Evolutionary conservation across 495 filamentous ascomycete species (phyloP).

Genomic region (Neurospora sp.): DNA sequence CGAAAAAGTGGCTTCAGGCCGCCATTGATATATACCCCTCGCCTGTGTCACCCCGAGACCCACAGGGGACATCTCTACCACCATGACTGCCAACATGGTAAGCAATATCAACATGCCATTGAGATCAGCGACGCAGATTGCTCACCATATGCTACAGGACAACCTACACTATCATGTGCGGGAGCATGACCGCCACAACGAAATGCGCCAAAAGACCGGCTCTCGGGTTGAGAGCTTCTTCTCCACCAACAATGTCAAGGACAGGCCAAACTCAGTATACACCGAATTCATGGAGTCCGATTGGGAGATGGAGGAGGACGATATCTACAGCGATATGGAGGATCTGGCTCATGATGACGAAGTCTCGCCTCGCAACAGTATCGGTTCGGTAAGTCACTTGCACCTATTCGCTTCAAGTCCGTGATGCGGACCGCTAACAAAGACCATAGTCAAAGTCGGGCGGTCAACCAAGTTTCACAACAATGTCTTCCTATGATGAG

Average conservation of each 20-base stretch:
- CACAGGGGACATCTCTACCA: constrained; percentile 1
- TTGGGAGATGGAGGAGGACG: constrained; percentile 49
- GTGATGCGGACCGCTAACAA: constrained; percentile 14
- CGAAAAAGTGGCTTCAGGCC: not conserved
- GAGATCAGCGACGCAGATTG: not conserved
- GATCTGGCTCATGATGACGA: constrained; percentile 45
- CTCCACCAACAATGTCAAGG: constrained; percentile 23
- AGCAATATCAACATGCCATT: not conserved
- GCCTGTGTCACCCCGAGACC: not conserved
- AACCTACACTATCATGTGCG: constrained; percentile 12
- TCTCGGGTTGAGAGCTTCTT: constrained; percentile 36
- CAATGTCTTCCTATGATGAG: constrained; percentile 67
- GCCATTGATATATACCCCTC: not conserved
- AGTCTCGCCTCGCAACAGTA: constrained; percentile 52
- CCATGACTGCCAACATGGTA: constrained; percentile 14
- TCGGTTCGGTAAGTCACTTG: constrained; percentile 49
- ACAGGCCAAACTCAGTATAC: constrained; percentile 50
- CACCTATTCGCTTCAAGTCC: not conserved
- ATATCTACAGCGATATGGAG: constrained; percentile 40
- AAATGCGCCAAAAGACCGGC: constrained; percentile 40
- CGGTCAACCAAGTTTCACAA: constrained; percentile 58
- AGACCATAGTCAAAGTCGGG: constrained; percentile 24
- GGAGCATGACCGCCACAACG: constrained; percentile 12
- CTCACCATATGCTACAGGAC: constrained; percentile 14
- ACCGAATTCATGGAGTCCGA: constrained; percentile 72